phyloP scores from a whole-genome alignment of 2,329 filamentous ascomycete genomes.

The Neofusicoccum cordaticola region DNA sequence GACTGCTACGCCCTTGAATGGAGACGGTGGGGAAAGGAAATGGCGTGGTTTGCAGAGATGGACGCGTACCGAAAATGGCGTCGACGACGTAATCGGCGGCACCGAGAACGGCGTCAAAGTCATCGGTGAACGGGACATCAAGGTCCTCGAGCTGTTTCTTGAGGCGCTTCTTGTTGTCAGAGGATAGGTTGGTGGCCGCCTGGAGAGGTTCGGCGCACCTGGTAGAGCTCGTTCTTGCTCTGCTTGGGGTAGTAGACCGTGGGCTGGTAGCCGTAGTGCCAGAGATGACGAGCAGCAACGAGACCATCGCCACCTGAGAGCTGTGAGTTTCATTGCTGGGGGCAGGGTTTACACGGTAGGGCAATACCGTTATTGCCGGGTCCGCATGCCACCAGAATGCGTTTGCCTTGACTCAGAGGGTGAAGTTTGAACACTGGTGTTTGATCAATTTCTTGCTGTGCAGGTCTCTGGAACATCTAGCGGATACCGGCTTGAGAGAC shows the following conservation, averaged over 20 bases:
- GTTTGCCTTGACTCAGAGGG: conserved; percentile 66
- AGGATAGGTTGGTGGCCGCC: not conserved
- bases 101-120: conserved; percentile 67
- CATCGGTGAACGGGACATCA: conserved; percentile 75
- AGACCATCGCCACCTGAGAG: conserved; percentile 80
- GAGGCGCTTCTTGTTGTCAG: conserved; percentile 59
- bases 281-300: conserved; percentile 87
- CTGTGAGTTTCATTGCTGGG: not conserved
- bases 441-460: not conserved
- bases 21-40: no score
- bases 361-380: conserved; percentile 62
- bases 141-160: conserved; percentile 81
- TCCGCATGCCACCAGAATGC: conserved; percentile 85
- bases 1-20: no score
- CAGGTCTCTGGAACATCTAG: not conserved
- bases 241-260: conserved; percentile 91
- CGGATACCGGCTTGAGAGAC: conserved; percentile 80
- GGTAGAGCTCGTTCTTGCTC: conserved; percentile 84
- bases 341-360: not conserved
- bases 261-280: conserved; percentile 87
- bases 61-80: conserved; percentile 70
- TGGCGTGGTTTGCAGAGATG: not conserved
- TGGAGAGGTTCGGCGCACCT: conserved; percentile 49
- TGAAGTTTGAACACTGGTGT: conserved; percentile 78
- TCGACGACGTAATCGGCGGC: conserved; percentile 81